Conservation (phyloP, 352 stramenopile genomes). For the Poterioochromonas sp. region DNA sequence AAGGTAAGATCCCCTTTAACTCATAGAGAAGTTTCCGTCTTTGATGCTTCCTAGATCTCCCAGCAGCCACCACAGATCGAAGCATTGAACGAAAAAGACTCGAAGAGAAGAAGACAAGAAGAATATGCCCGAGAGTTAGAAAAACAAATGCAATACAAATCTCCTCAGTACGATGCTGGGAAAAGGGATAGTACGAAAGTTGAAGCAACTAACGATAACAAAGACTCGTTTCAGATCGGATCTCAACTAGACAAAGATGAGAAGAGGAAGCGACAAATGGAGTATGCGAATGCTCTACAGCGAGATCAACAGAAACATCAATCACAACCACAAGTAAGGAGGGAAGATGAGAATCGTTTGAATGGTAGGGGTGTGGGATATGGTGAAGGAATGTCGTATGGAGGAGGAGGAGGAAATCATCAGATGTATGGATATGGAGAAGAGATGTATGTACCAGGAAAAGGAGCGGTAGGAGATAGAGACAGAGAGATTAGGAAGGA, state of each 20-base stretch:
- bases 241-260: background rate
- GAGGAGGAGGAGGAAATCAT: too few relatives aligned
- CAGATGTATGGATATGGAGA: too few relatives aligned
- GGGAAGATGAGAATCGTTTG: too few relatives aligned
- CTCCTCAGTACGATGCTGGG: too few relatives aligned
- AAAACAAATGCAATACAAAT: background rate
- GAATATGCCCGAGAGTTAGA: conserved; percentile 2
- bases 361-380: too few relatives aligned
- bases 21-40: background rate
- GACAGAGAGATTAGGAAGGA: too few relatives aligned
- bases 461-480: too few relatives aligned
- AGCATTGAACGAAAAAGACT: background rate
- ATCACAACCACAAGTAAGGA: too few relatives aligned
- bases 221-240: background rate
- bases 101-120: background rate
- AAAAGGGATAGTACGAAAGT: background rate
- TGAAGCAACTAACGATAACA: background rate
- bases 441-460: too few relatives aligned
- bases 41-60: background rate
- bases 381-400: too few relatives aligned
- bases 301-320: too few relatives aligned
- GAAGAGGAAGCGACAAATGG: background rate
- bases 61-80: background rate
- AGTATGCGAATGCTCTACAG: background rate
- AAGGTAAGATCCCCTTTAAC: too few relatives aligned